Evolutionary conservation across 345 rosid genomes (phyloP).

Genomic region (Erodium maritimum): DNA sequence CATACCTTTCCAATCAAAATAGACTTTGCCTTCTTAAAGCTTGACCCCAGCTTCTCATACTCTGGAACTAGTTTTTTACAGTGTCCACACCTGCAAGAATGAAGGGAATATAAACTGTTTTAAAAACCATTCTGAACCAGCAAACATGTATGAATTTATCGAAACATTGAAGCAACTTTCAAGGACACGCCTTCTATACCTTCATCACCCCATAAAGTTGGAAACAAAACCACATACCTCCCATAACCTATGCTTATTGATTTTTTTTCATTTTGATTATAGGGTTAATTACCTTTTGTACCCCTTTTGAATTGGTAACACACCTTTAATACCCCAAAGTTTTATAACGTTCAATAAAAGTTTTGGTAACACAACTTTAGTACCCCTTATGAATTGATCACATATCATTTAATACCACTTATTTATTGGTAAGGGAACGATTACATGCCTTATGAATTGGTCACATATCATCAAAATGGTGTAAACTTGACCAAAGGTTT

Average conservation of each 20-base stretch:
- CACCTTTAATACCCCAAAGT: too few species aligned
- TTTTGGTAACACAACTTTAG: too few species aligned
- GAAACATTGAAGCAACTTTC: background rate
- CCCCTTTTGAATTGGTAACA: too few species aligned
- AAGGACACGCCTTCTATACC: background rate
- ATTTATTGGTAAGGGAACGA: too few species aligned
- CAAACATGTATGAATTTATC: background rate
- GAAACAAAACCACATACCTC: background rate
- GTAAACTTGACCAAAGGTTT: too few species aligned
- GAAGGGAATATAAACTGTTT: background rate
- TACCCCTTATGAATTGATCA: too few species aligned
- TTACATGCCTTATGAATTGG: too few species aligned
- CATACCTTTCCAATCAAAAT: constrained; percentile 85
- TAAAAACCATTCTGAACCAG: background rate
- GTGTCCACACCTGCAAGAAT: constrained; percentile 78
- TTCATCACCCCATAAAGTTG: background rate
- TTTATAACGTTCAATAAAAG: too few species aligned
- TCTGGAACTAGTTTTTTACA: constrained; percentile 99
- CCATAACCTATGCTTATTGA: too few species aligned
- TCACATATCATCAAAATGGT: too few species aligned
- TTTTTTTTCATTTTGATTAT: background rate
- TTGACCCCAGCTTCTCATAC: constrained; percentile 79
- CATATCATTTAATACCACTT: too few species aligned
- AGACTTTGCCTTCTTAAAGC: constrained; percentile 83
- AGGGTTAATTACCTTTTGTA: too few species aligned